Evolutionary conservation across 2,329 filamentous ascomycete genomes (phyloP).

Genomic region (Leptodontidium sp.): DNA sequence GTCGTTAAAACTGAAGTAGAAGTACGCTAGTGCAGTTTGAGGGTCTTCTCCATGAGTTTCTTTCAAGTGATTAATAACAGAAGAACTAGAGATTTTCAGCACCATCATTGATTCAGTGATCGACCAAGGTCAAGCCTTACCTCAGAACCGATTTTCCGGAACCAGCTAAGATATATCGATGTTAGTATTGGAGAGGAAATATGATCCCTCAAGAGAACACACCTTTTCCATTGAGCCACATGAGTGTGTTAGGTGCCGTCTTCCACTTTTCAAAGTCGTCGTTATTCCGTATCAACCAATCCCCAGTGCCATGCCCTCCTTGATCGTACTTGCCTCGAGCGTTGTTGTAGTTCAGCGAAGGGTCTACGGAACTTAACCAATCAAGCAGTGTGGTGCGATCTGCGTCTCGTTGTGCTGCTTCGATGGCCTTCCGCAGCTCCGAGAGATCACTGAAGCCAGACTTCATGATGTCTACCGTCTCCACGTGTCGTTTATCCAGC

Average conservation of each 20-base stretch:
- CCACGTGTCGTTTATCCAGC: neutral
- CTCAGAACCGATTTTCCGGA: neutral
- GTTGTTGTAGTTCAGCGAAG: neutral
- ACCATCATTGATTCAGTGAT: neutral
- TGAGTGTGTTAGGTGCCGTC: neutral
- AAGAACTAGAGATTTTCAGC: neutral
- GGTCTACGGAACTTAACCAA: neutral
- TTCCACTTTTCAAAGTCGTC: neutral
- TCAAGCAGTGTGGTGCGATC: neutral
- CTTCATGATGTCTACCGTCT: neutral
- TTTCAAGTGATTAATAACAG: neutral
- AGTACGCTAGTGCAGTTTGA: slow-evolving; percentile 36
- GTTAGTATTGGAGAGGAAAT: neutral
- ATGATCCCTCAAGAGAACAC: neutral
- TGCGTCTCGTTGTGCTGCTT: neutral
- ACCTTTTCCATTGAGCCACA: slow-evolving; percentile 1
- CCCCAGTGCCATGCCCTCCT: neutral
- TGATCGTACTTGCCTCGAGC: neutral
- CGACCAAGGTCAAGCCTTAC: neutral
- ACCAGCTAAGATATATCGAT: neutral
- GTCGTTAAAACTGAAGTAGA: slow-evolving; percentile 41
- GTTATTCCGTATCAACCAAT: neutral
- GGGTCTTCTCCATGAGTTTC: neutral
- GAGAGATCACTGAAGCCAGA: neutral
- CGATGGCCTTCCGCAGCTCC: neutral